Evolutionary conservation across 257 asterid species (phyloP), one percentile per base, ranked within the genome.

Genomic region (Fraxinus americana): DNA sequence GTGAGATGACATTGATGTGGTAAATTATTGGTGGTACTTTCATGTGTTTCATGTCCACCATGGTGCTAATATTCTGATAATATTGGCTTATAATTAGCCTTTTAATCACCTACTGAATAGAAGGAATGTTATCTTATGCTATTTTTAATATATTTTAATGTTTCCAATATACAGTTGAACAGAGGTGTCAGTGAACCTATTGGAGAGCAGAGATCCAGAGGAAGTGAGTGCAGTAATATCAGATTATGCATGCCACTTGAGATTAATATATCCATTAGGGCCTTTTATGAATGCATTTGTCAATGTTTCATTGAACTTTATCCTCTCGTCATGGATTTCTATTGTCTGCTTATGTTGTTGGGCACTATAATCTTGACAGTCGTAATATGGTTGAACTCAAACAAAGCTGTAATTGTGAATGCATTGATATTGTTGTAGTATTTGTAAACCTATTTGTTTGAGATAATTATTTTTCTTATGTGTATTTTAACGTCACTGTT

Each of bases 191-290:
- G 89, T 81, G 93, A 90, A 66, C 92, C 91, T 75, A 41, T 85
- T 84, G 88, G 91, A 78, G 92, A 88, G 61, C 83, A 87, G 86
- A 92, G 88, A 75, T 85, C 95, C 80, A 90, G 94, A 86, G 98
- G 90, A 89, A 88, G 99, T 95, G 85, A 91, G 98, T 63, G 36
- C 17, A 3, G 69, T 78, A 75, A 17, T 50, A 70, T 72, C 29
- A 52, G 29, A 52, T 75, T 67, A 38, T 25, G 6, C 72, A 68
- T 36, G 68, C 67, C 79, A 21, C 59, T 71, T 54, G 29, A 17
- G 57, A 10, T 72, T 57, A 29, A 66, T 61, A 59, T 59, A 59
- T 63, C 69, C 69, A 63, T 13, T 23, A 63, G 69, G 69, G 35
- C 67, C 32, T 63, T 63, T 63, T 63, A 27, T 63, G 69, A 63